Percentiles rank a stretch among this genome's conserved stretches.
phyloP scores from a whole-genome alignment of 352 stramenopile genomes.

The Pythium aquatile region DNA sequence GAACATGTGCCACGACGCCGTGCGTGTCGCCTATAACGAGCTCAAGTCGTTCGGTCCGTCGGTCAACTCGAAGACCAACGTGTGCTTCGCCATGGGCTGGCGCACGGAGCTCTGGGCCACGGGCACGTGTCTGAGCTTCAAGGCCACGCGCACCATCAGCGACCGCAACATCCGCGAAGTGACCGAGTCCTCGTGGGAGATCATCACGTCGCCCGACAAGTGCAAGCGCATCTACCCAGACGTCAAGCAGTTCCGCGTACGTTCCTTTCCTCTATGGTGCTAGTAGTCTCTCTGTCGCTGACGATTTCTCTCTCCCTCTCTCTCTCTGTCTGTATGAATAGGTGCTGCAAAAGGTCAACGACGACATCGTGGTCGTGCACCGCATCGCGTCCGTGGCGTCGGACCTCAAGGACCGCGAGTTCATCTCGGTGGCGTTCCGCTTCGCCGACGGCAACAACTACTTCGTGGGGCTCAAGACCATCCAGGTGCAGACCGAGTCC shows the following conservation, averaged over 20 bases:
- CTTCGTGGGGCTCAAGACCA: constrained; percentile 76
- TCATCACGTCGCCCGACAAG: constrained; percentile 82
- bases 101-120: constrained; percentile 82
- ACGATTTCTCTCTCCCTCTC: neutral
- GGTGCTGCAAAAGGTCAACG: constrained; percentile 81
- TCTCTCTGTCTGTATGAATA: constrained; percentile 17
- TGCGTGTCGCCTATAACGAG: constrained; percentile 78
- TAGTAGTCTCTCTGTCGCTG: too few species aligned
- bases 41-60: constrained; percentile 71
- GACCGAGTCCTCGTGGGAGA: constrained; percentile 74
- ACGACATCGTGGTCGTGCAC: constrained; percentile 81
- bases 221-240: constrained; percentile 84
- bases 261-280: constrained; percentile 8
- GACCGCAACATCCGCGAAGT: constrained; percentile 76
- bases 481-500: constrained; percentile 64
- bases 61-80: constrained; percentile 82
- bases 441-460: constrained; percentile 76
- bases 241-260: constrained; percentile 76
- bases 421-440: constrained; percentile 76
- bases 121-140: constrained; percentile 74
- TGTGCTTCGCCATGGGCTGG: constrained; percentile 86
- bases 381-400: constrained; percentile 73
- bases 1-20: constrained; percentile 74
- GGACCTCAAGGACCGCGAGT: constrained; percentile 72
- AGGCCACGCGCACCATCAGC: constrained; percentile 54